These are phyloP conservation scores for Arachis hypogaea DNA, from an alignment of 306 rosid genomes.

Conservation along the genomic window DNA sequence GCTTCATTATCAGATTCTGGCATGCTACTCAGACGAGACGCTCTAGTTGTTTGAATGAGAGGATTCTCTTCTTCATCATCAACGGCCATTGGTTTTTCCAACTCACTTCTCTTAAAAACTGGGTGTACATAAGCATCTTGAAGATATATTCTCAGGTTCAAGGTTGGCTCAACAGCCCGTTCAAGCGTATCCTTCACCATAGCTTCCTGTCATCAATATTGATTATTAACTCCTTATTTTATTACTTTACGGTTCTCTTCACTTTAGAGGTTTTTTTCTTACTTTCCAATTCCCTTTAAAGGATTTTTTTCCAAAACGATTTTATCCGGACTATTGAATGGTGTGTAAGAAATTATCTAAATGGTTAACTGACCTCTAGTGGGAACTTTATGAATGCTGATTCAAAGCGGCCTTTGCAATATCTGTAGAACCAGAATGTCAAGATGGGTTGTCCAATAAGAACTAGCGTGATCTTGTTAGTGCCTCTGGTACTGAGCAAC, in stretches of 20 bases:
- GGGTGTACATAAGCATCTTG: constrained; percentile 80
- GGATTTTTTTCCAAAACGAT: too few relatives aligned
- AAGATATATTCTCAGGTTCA: constrained; percentile 70
- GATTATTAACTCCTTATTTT: too few relatives aligned
- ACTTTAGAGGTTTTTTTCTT: too few relatives aligned
- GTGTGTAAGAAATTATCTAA: too few relatives aligned
- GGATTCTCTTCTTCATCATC: constrained; percentile 85
- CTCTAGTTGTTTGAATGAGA: constrained; percentile 74
- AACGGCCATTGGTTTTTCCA: constrained; percentile 36
- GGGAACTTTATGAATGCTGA: constrained; percentile 74
- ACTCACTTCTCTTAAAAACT: constrained; percentile 53
- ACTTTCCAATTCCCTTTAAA: too few relatives aligned
- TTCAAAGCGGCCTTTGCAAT: constrained; percentile 90
- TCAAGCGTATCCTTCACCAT: constrained; percentile 93
- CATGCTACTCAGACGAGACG: constrained; percentile 51
- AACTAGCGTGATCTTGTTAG: constrained; percentile 49
- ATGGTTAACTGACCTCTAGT: constrained; percentile 64
- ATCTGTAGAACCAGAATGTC: constrained; percentile 76
- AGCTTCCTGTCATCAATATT: constrained; percentile 68
- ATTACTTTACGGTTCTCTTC: too few relatives aligned
- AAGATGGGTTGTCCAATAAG: constrained; percentile 74
- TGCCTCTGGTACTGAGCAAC: constrained; percentile 70
- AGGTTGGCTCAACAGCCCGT: constrained; percentile 72
- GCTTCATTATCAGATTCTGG: constrained; percentile 49
- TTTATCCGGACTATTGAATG: too few relatives aligned